phyloP scores from a whole-genome alignment of 106 monocot species.

The Chionographis japonica region DNA sequence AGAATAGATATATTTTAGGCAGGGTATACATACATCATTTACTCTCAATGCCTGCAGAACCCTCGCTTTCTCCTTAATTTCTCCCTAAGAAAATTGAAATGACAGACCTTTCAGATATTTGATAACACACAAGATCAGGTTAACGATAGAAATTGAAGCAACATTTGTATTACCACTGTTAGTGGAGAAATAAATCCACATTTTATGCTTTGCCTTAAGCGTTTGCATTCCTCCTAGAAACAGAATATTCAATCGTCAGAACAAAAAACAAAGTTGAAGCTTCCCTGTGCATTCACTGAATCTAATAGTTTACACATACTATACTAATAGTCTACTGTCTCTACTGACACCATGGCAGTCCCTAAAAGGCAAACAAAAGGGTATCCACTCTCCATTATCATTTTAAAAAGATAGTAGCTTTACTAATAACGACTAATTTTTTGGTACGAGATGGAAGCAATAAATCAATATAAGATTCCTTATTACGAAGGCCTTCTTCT shows the following conservation, averaged over 20 bases:
- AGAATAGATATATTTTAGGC: background rate
- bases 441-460: no score
- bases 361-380: no score
- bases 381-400: no score
- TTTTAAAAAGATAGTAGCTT: no score
- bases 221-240: conserved; percentile 86
- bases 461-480: no score
- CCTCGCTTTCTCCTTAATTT: conserved; percentile 34
- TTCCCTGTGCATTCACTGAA: background rate
- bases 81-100: conserved; percentile 23
- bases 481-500: no score
- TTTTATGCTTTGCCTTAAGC: conserved; percentile 91
- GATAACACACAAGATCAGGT: background rate
- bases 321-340: no score
- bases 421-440: no score
- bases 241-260: conserved; percentile 3
- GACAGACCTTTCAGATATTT: background rate
- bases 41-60: conserved; percentile 34
- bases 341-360: no score
- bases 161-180: conserved; percentile 64
- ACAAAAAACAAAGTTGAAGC: background rate
- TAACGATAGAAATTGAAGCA: background rate
- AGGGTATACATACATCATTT: conserved; percentile 33
- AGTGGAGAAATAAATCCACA: conserved; percentile 66
- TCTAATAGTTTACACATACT: no score